Evolutionary conservation across 352 stramenopile genomes (phyloP), one percentile per base, ranked within the genome.

Genomic region (Globisporangium middletonii): DNA sequence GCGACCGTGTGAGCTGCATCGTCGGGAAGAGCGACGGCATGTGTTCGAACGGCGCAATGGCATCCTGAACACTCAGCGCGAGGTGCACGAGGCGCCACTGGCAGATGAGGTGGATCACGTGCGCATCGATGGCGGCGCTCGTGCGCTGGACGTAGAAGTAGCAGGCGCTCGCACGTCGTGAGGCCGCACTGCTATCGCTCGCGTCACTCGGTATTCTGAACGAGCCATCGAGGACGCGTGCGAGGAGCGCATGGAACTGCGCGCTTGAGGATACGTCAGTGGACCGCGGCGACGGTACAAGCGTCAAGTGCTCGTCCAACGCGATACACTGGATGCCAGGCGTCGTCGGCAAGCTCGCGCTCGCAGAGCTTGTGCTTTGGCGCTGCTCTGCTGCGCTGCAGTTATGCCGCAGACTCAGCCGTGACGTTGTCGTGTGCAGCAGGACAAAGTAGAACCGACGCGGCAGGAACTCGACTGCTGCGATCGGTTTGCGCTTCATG

Each of bases 1-100:
- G 16, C 19, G 16, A 18, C 1, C 13, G 26, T 15, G 41, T n/a
- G 33, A 45, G 50, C 6, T 28, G 19, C 37, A 67, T 63, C 33
- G 68, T 65, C 11, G 73, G 68, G 28, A 76, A 76, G 42, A 79
- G 62, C 27, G 68, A 79, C 9, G 59, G 59, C 0, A 82, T 50
- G 16, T 89, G 80, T 30, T 79, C 60, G 44, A 90, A 90, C 5
- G 78, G 78, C 2, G 69, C 73, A 2, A 80, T 41, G 0, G 78
- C 78, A 33, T 86, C 72, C 3, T 63, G 57, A 2, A 78, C 67
- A 13, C 70, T 63, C 0, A 88, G 55, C 1, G 69, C 56, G 7
- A 90, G 78, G 18, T 71, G 69, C 27, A 90, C 41, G 23, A 90
- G 53, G 0, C 80, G 67, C 80, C 80, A 90, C 43, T 73, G 69